Evolutionary conservation across 495 filamentous ascomycete genomes (phyloP), one percentile per base, ranked within the genome.

Genomic region (Aspergillus diversus): DNA sequence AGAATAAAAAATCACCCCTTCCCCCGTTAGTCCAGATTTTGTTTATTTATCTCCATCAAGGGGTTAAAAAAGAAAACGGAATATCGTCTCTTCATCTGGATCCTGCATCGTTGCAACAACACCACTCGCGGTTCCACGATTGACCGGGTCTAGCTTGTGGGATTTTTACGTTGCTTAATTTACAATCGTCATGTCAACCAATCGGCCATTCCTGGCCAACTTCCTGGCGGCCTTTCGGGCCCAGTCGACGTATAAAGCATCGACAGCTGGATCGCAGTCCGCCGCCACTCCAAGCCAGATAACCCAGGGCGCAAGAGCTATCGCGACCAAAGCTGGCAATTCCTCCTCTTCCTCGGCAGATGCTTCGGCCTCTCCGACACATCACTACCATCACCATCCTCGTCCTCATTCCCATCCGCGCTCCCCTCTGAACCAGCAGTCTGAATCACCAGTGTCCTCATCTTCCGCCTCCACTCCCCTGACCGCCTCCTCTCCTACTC

Each of bases 151-250:
- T 21, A 50, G 21, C 8, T 31, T 50, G 15, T 21, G 47, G 16
- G 47, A 16, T 13, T 50, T 5, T 4, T 50, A 16, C 5, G 16
- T 50, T 50, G 47, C 47, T 16, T 49, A 13, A n/a, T 1, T 16
- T 6, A 21, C 54, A 12, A 58, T 42, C 49, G 59, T 32, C 60
- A 80, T 81, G 79, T 73, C 90, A 1, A 91, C 89, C 60, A 92
- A 94, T 79, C 82, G 90, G 43, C 90, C 92, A 59, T 94, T 93
- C 83, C 83, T 96, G 65, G 87, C 89, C 59, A 92, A 90, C 80
- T 92, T 96, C 83, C 85, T 96, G 65, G 89, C 90, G 70, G 90
- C 91, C 66, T 94, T 94, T 74, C 88, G 92, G 53, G 81, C 85
- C 63, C 83, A 85, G 72, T 84, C 81, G 42, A 76, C 80, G 64